Evolutionary conservation across 2,329 filamentous ascomycete species (phyloP), one percentile per base, ranked within the genome.

Genomic region (Aspergillus pseudoterreus): DNA sequence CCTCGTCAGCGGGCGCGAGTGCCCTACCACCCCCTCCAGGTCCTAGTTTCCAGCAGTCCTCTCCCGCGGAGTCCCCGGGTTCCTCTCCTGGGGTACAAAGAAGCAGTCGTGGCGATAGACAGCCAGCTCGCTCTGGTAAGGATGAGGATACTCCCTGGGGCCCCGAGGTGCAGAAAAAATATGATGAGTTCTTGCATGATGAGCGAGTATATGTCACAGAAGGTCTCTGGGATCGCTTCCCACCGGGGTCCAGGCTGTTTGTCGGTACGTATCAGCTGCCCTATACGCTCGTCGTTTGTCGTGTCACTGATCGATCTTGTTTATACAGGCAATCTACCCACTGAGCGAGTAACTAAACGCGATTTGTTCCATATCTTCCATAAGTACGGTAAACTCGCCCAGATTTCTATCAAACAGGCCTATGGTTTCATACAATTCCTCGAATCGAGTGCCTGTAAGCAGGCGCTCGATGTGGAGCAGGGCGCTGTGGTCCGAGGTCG

Each of bases 361-460:
- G 92, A 97, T 71, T 84, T 97, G 8, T 97, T 96, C 72, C 87
- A 95, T 66, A 80, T 92, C 15, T 97, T 99, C 67, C 85, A 91
- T 65, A 82, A 80, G 51, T 92, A 90, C 67, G 94, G 94, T 49
- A 86, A 86, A 55, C 78, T 99, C 43, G 92, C 92, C 2, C 94
- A 99, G 68, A 94, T 97, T 54, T 95, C 91, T 1, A 90, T 97
- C 62, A 97, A 97, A 71, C 91, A 94, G 59, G 92, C 92, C 1
- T 97, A 96, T 71, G 94, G 94, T 1, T 99, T 97, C 67, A 91
- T 97, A 33, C 94, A 97, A 68, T 99, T 95, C 59, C 81, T 96
- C 58, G 86, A 90, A 27, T 75, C 85, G 4, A 78, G 81, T 2
- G 86, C 92, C 64, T 95, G 91, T 57, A 78, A 82, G 51, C 78